Evolutionary conservation across 192 early-diverging fungal species (phyloP).

Genomic region (Coemansia sp.): DNA sequence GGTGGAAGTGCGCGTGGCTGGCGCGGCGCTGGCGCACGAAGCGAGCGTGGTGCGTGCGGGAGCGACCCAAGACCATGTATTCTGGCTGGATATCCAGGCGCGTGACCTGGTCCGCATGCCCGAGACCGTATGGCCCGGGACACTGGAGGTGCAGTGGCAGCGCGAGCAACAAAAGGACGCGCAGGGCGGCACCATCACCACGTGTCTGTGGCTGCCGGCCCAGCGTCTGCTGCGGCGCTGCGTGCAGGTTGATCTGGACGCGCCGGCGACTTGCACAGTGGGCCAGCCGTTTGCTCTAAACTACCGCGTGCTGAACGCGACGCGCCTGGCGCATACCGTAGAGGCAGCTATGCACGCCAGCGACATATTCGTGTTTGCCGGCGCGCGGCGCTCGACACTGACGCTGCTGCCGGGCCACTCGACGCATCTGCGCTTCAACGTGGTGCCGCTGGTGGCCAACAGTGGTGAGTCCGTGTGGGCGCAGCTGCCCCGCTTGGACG

Average conservation of each 20-base stretch:
- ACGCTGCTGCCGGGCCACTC: slow-evolving; percentile 25
- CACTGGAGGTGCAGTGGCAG: slow-evolving; percentile 33
- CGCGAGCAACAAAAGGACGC: too few relatives aligned
- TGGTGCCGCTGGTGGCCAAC: slow-evolving; percentile 36
- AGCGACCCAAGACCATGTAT: slow-evolving; percentile 14
- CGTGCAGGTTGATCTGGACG: slow-evolving; percentile 18
- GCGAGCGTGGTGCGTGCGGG: not conserved
- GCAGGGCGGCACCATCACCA: slow-evolving; percentile 1
- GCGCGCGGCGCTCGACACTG: slow-evolving; percentile 21
- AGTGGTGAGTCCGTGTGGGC: too few relatives aligned
- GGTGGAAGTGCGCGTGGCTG: slow-evolving; percentile 12
- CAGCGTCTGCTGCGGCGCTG: slow-evolving; percentile 14
- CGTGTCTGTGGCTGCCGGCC: slow-evolving; percentile 33
- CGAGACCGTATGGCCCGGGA: slow-evolving; percentile 12
- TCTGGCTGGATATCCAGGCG: slow-evolving; percentile 34
- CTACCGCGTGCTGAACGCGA: slow-evolving; percentile 31
- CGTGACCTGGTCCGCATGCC: slow-evolving; percentile 29
- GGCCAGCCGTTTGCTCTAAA: slow-evolving; percentile 18
- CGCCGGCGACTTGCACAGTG: slow-evolving; percentile 22
- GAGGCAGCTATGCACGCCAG: slow-evolving; percentile 34
- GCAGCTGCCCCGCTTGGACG: slow-evolving; percentile 29
- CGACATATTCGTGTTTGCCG: slow-evolving; percentile 41
- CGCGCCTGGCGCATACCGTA: slow-evolving; percentile 13
- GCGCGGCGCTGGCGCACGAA: not conserved
- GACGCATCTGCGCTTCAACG: slow-evolving; percentile 13